phyloP scores from a whole-genome alignment of 2,329 filamentous ascomycete species.

The Alternaria viburni region DNA sequence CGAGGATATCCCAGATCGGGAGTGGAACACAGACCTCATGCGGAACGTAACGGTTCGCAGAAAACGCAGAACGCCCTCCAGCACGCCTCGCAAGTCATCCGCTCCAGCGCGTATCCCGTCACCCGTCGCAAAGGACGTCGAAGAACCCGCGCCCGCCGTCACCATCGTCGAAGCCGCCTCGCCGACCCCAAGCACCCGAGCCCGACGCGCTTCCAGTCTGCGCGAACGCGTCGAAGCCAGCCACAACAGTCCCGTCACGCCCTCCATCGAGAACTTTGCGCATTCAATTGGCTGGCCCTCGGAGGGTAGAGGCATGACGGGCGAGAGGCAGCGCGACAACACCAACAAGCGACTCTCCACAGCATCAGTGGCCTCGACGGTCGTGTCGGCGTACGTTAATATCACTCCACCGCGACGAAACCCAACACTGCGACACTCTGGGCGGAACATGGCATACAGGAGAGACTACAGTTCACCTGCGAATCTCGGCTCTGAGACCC shows the following conservation, averaged over 20 bases:
- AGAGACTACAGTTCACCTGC: slow-evolving; percentile 46
- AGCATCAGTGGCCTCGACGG: slow-evolving; percentile 60
- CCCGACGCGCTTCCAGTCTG: slow-evolving; percentile 34
- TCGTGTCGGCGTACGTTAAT: slow-evolving; percentile 63
- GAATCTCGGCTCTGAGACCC: slow-evolving; percentile 51
- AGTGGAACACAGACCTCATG: slow-evolving; percentile 51
- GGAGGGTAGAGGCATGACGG: slow-evolving; percentile 36
- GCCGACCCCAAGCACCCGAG: slow-evolving; percentile 25
- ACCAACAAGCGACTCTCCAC: slow-evolving; percentile 56
- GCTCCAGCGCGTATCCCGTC: slow-evolving; percentile 6
- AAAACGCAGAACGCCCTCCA: slow-evolving; percentile 37
- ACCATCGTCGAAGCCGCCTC: slow-evolving; percentile 23
- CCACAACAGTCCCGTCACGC: slow-evolving; percentile 39
- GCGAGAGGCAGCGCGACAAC: slow-evolving; percentile 32
- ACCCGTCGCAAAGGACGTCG: neutral
- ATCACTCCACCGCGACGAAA: slow-evolving; percentile 55
- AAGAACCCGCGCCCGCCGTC: slow-evolving; percentile 5
- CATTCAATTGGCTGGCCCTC: slow-evolving; percentile 59
- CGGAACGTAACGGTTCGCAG: slow-evolving; percentile 51
- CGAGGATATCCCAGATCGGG: slow-evolving; percentile 41
- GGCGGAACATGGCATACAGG: slow-evolving; percentile 60
- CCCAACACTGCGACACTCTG: slow-evolving; percentile 59
- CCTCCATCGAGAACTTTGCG: slow-evolving; percentile 57
- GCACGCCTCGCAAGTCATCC: slow-evolving; percentile 24
- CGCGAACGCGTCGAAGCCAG: slow-evolving; percentile 44